Conservation (phyloP, 192 early-diverging fungal genomes). For the Coemansia sp. region DNA sequence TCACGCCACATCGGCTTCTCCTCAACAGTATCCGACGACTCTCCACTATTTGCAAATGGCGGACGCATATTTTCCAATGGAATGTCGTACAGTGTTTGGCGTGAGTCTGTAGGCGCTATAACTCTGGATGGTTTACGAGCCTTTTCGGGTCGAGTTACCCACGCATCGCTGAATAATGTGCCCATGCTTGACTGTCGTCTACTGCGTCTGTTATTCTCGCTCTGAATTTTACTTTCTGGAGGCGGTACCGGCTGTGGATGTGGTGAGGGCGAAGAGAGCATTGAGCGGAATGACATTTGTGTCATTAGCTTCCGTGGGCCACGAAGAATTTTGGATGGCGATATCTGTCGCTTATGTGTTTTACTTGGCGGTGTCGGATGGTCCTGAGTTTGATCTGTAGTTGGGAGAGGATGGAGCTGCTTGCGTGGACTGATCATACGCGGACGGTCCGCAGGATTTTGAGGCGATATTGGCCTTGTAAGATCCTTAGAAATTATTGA, state of each 20-base stretch:
- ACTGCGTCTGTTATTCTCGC: not conserved
- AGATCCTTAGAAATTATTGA: not conserved
- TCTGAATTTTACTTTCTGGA: not conserved
- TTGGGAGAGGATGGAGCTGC: not conserved
- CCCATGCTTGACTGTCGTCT: constrained; percentile 20
- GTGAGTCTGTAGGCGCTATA: constrained; percentile 3
- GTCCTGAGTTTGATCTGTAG: not conserved
- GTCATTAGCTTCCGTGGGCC: constrained; percentile 28
- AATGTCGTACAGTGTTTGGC: constrained; percentile 14
- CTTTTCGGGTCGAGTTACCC: constrained; percentile 22
- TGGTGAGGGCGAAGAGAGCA: constrained; percentile 16
- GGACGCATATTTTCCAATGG: constrained; percentile 5
- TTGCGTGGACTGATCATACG: constrained; percentile 4
- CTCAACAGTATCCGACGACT: not conserved
- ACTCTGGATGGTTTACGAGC: constrained; percentile 12
- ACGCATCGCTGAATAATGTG: constrained; percentile 30
- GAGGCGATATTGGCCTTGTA: not conserved
- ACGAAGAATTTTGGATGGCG: not conserved
- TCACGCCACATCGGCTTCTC: not conserved
- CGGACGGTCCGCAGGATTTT: not conserved
- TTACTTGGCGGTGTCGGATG: not conserved
- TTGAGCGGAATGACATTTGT: constrained; percentile 26
- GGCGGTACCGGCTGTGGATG: not conserved
- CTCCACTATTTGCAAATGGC: not conserved
- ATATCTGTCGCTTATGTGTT: not conserved